These are phyloP conservation scores for Simmondsia chinensis DNA, from an alignment of 148 eudicot species.

Conservation along the genomic window DNA sequence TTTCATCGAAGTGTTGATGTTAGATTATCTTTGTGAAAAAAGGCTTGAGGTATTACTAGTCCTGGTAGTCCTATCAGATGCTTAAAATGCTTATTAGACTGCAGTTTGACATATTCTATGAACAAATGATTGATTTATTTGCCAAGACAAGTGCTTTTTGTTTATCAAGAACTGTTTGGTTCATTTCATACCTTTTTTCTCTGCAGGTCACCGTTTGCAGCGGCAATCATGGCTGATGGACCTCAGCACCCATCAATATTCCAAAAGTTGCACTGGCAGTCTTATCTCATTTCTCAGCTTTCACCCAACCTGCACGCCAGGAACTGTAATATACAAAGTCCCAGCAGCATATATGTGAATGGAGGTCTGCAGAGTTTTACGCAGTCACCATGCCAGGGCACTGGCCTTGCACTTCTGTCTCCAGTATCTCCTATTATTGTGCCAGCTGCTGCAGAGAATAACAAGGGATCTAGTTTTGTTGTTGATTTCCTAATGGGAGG, in stretches of 20 bases:
- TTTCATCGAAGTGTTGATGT: too few species aligned
- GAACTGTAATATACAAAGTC: conserved; percentile 11
- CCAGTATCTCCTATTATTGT: conserved; percentile 32
- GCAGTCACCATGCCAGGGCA: conserved; percentile 8
- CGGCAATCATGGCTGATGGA: conserved; percentile 36
- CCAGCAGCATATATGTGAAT: conserved; percentile 16
- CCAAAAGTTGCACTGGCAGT: conserved; percentile 34
- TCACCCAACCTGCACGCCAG: conserved; percentile 26
- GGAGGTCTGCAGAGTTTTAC: conserved; percentile 25
- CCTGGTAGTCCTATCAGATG: too few species aligned
- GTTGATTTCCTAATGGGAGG: conserved; percentile 73
- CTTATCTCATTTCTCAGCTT: conserved; percentile 26
- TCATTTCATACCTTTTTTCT: background rate
- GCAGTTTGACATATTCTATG: too few species aligned
- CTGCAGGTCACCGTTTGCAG: conserved; percentile 16
- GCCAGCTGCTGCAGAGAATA: conserved; percentile 38
- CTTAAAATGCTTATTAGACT: too few species aligned
- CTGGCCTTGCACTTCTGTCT: conserved; percentile 14
- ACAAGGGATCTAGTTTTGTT: conserved; percentile 23
- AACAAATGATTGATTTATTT: too few species aligned
- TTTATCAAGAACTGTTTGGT: too few species aligned
- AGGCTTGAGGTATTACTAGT: too few species aligned
- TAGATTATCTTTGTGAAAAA: too few species aligned
- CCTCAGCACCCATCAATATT: conserved; percentile 28
- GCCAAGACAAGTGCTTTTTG: too few species aligned